Evolutionary conservation across 495 filamentous ascomycete genomes (phyloP).

Genomic region (Talaromyces wortmannii): DNA sequence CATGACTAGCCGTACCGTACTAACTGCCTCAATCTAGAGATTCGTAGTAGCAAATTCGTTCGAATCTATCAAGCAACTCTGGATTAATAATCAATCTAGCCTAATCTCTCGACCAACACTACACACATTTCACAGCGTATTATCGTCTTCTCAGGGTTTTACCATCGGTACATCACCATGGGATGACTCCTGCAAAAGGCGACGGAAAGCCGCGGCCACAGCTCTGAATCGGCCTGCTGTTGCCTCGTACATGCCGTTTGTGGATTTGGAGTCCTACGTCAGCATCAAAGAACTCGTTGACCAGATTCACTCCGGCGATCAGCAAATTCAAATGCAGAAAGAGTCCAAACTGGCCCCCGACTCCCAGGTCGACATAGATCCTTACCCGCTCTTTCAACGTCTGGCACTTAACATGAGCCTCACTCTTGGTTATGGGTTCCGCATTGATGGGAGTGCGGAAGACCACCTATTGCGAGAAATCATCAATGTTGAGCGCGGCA

Average conservation of each 20-base stretch:
- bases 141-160: slow-evolving; percentile 47
- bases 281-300: slow-evolving; percentile 51
- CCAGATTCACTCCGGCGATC: slow-evolving; percentile 8
- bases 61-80: slow-evolving; percentile 47
- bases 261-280: slow-evolving; percentile 52
- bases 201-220: slow-evolving; percentile 55
- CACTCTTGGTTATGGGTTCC: slow-evolving; percentile 57
- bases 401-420: slow-evolving; percentile 49
- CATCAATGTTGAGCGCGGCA: slow-evolving; percentile 55
- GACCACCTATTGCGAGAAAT: slow-evolving; percentile 55
- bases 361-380: slow-evolving; percentile 48
- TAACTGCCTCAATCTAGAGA: slow-evolving; percentile 43
- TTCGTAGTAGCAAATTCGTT: slow-evolving; percentile 54
- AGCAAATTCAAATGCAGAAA: no score
- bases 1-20: not conserved
- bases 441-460: slow-evolving; percentile 49
- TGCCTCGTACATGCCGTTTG: slow-evolving; percentile 50
- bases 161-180: slow-evolving; percentile 61
- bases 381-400: slow-evolving; percentile 54
- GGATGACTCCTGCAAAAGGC: slow-evolving; percentile 52
- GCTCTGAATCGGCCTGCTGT: slow-evolving; percentile 57
- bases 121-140: slow-evolving; percentile 60
- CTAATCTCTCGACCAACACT: slow-evolving; percentile 52
- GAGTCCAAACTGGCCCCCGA: slow-evolving; percentile 15
- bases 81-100: slow-evolving; percentile 46